Evolutionary conservation across 768 basidiomycete species (phyloP), one percentile per base, ranked within the genome.

Genomic region (Lactifluus volemus): DNA sequence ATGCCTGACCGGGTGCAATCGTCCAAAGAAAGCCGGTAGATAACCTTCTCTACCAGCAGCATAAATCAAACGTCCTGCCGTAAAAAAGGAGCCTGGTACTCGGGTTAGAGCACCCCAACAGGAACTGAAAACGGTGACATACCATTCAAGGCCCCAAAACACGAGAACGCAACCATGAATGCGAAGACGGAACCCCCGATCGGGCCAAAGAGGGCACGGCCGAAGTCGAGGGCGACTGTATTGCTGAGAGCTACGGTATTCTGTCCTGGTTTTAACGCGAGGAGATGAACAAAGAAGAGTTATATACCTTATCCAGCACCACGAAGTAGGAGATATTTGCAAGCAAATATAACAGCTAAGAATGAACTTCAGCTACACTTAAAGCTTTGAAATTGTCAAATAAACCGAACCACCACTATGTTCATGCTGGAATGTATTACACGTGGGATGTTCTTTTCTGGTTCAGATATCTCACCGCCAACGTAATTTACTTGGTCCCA

Each of bases 401-500:
- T 53, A 48, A 19, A 12, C 74, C 85, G 67, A 58, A 91, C 89
- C 51, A 80, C 84, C 51, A 94, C 93, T 42, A 88, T 75, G 3
- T 76, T 71, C 93, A 98, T 95, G 68, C 93, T 96, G n/a, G 79
- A 76, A 70, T 98, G 94, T 47, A 98, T 92, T 1, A 87, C 85
- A 59, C 87, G 78, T 2, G 95, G 95, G 50, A 98, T 86, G 67
- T 94, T 93, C 69, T 83, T 88, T 68, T 87, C 83, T 2, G 91
- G 85, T 61, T 87, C 82, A 56, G 78, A 75, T 75, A 98, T 89
- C 72, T 93, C 93, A 32, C 90, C 95, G 14, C 88, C 90, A 15
- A 98, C 90, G 64, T 88, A 96, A 70, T 92, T 94, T 32, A 82
- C 86, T 73, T 90, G 88, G 68, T 95, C 95, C 94, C 94, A 99